Evolutionary conservation across 2,329 filamentous ascomycete species (phyloP), one percentile per base, ranked within the genome.

Genomic region (Botrytis medusae): DNA sequence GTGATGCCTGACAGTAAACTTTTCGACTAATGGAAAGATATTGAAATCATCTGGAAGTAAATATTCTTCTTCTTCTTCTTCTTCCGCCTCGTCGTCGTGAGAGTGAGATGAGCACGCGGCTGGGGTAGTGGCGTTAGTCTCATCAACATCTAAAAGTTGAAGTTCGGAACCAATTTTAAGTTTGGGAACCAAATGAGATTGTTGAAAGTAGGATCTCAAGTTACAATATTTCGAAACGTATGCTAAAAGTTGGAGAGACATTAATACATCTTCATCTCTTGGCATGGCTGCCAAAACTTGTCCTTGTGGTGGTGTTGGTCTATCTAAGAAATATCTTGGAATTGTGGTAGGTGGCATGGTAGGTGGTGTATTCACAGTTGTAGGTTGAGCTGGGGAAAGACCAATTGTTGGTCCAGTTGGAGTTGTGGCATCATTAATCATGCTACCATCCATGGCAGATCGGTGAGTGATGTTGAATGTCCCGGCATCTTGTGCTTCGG

Each of bases 221-320:
- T 97, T 97, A 86, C 96, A 98, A 84, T 99, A 99, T 83, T 99
- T 99, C 37, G 95, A 98, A 73, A 99, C 95, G 81, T 99, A 99
- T 25, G 96, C 96, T 63, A 99, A 88, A 32, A 99, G 89, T 83
- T 99, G 96, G 54, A 99, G 87, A 9, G 96, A 98, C 95, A 99
- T 98, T 76, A 99, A 86, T 3, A 99, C 96, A 79, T 99, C 96
- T 82, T 99, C 96, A 79, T 99, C 96, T 69, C 96, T 90, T 16
- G 96, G 96, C 92, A 98, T 97, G 18, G 94, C 92, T 42, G 95
- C 93, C 46, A 97, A 85, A 78, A 97, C 91, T 77, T 92, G 91
- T 25, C 92, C 88, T 79, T 90, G 89, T 40, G 86, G 83, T 60
- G 92, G 89, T 54, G 90, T 87, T 70, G 91, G 83, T 64, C 90